phyloP scores from a whole-genome alignment of 75 land plant species.

The Selaginella moellendorffii region DNA sequence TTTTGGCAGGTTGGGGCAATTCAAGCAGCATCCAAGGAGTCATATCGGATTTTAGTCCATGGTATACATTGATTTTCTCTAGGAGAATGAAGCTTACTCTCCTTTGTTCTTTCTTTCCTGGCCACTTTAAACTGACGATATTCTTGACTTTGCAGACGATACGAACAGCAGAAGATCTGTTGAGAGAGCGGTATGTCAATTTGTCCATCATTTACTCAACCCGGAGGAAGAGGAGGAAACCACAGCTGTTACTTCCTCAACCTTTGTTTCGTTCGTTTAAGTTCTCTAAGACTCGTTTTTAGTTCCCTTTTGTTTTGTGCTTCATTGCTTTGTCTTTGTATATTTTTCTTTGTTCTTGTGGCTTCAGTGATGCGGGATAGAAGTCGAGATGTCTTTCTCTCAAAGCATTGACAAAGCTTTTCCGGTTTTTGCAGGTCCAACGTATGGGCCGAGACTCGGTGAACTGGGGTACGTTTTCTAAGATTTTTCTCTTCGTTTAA shows the following conservation, averaged over 20 bases:
- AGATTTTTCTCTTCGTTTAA: background rate
- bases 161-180: background rate
- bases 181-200: conserved; percentile 1
- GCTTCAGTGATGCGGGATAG: no score
- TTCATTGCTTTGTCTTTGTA: no score
- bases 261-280: background rate
- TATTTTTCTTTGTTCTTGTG: no score
- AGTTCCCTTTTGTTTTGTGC: background rate
- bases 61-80: conserved; percentile 20
- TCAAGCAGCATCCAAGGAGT: conserved; percentile 56
- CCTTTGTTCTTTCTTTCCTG: background rate
- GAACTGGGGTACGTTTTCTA: conserved; percentile 38
- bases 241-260: background rate
- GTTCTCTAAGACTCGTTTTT: background rate
- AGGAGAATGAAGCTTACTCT: background rate
- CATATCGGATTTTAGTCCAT: conserved; percentile 30
- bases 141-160: background rate
- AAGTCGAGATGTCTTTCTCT: no score
- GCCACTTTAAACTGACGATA: background rate
- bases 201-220: background rate
- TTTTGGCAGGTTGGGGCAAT: conserved; percentile 46
- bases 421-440: conserved; percentile 47
- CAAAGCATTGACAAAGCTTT: no score
- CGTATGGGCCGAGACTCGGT: conserved; percentile 39
- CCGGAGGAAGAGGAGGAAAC: background rate